Percentiles rank a stretch among this genome's conserved stretches.
These are phyloP conservation scores for Phaeosphaeriaceae sp. DNA, from an alignment of 2,329 filamentous ascomycete species.

Conservation along the genomic window DNA sequence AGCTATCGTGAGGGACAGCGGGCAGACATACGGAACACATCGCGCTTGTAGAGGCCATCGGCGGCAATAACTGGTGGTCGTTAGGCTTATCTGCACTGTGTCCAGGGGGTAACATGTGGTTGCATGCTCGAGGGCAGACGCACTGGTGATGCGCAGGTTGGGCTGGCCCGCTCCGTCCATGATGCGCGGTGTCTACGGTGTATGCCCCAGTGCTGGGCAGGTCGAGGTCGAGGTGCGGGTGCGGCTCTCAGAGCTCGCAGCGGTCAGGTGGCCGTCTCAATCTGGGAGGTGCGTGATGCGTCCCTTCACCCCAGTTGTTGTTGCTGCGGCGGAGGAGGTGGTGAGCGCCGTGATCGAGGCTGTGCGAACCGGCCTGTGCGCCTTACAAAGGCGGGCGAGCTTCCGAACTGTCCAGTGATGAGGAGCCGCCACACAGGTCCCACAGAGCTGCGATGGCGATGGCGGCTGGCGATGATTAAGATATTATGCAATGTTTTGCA, in stretches of 20 bases:
- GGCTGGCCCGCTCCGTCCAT: constrained; percentile 65
- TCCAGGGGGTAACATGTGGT: neutral
- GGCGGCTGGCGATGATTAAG: neutral
- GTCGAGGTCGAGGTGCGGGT: constrained; percentile 22
- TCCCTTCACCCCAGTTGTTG: neutral
- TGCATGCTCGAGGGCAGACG: constrained; percentile 39
- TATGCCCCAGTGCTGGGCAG: neutral
- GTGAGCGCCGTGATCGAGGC: constrained; percentile 40
- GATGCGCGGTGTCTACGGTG: constrained; percentile 21
- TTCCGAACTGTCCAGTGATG: constrained; percentile 20
- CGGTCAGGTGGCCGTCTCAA: constrained; percentile 9
- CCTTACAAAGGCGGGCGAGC: constrained; percentile 28
- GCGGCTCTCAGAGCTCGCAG: constrained; percentile 45
- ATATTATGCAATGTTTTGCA: constrained; percentile 27
- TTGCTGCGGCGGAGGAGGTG: constrained; percentile 22
- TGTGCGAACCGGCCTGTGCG: constrained; percentile 37
- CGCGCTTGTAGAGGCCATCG: constrained; percentile 97
- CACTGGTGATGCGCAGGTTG: constrained; percentile 94
- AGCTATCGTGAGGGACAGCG: too few species aligned
- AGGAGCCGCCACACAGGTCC: constrained; percentile 20
- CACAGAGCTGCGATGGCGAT: constrained; percentile 11
- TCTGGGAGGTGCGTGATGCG: constrained; percentile 6
- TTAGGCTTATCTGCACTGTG: constrained; percentile 31
- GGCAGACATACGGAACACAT: constrained; percentile 88
- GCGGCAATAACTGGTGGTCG: constrained; percentile 84